Conservation (phyloP, 257 asterid species). For the Ilex asprella region DNA sequence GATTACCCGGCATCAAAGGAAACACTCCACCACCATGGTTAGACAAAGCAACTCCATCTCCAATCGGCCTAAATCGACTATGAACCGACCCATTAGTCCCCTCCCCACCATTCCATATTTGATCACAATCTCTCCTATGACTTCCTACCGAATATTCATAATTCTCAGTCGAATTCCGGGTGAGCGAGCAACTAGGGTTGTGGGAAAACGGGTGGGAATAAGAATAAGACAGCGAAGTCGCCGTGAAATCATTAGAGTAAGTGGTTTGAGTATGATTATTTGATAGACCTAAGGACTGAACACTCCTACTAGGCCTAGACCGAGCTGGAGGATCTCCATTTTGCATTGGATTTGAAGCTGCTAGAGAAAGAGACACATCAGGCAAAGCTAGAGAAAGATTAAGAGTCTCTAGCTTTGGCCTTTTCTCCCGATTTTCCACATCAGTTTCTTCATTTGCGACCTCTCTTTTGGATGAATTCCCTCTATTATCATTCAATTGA, state of each 20-base stretch:
- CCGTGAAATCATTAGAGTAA: constrained; percentile 75
- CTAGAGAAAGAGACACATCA: constrained; percentile 67
- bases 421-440: constrained; percentile 55
- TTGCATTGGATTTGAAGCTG: constrained; percentile 62
- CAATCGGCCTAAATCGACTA: constrained; percentile 81
- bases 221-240: constrained; percentile 65
- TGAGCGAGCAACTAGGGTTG: constrained; percentile 87
- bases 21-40: constrained; percentile 46
- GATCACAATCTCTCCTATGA: constrained; percentile 60
- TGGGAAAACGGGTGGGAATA: constrained; percentile 71
- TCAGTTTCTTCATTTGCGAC: constrained; percentile 40
- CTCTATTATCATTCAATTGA: constrained; percentile 47
- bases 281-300: constrained; percentile 61
- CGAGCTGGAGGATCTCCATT: constrained; percentile 51
- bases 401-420: constrained; percentile 72
- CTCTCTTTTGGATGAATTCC: constrained; percentile 52
- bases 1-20: constrained; percentile 28
- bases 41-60: constrained; percentile 68
- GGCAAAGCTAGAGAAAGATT: constrained; percentile 78
- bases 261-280: constrained; percentile 57
- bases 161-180: constrained; percentile 66
- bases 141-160: constrained; percentile 54
- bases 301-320: constrained; percentile 55
- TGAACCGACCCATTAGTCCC: constrained; percentile 90
- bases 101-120: constrained; percentile 89